These are phyloP conservation scores for Sugiyamaella valdiviana DNA, from an alignment of 805 yeast species.

Conservation along the genomic window DNA sequence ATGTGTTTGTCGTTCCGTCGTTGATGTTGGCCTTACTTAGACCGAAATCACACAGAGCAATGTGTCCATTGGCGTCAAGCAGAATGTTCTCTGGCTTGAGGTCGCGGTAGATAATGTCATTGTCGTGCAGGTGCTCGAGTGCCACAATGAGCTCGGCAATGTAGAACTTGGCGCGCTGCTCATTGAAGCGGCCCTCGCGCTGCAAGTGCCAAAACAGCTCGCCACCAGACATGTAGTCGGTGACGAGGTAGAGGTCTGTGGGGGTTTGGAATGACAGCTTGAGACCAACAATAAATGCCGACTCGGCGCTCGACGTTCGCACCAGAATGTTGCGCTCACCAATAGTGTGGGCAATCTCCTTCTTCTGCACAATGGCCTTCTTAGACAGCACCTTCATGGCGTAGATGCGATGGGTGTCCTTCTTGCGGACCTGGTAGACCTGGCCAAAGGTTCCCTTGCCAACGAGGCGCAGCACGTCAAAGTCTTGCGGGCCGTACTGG, in stretches of 20 bases:
- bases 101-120: constrained; percentile 94
- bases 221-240: constrained; percentile 98
- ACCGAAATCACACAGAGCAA: constrained; percentile 96
- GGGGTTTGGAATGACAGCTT: constrained; percentile 97
- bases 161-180: constrained; percentile 91
- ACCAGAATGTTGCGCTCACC: constrained; percentile 95
- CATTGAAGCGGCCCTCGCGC: constrained; percentile 89
- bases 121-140: constrained; percentile 88
- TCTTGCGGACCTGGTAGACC: constrained; percentile 91
- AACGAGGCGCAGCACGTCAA: constrained; percentile 79
- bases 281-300: constrained; percentile 92
- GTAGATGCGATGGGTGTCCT: constrained; percentile 82
- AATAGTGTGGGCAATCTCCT: constrained; percentile 96
- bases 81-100: constrained; percentile 94
- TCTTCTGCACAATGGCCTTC: constrained; percentile 91
- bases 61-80: constrained; percentile 94
- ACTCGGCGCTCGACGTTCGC: constrained; percentile 79
- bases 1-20: constrained; percentile 89
- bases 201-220: constrained; percentile 96
- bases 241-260: constrained; percentile 82
- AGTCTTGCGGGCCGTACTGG: constrained; percentile 82
- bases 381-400: constrained; percentile 97
- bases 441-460: constrained; percentile 98
- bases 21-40: constrained; percentile 87
- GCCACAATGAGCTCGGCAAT: constrained; percentile 94